Evolutionary conservation across 257 asterid genomes (phyloP).

Genomic region (Nicotiana undulata): DNA sequence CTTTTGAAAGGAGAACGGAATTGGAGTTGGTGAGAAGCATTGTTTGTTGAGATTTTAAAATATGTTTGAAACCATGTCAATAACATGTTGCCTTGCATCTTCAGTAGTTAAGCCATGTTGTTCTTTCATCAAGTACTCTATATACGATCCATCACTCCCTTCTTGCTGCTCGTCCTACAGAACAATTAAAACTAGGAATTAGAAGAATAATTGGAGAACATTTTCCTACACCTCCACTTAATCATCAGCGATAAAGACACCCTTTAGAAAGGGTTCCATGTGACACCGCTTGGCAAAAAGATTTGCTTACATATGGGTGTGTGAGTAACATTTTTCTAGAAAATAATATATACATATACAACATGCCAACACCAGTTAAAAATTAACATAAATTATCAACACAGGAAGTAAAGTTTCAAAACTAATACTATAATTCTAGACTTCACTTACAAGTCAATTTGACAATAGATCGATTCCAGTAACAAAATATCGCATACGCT

Average conservation of each 20-base stretch:
- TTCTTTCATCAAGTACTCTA: slow-evolving; percentile 35
- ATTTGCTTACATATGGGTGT: neutral
- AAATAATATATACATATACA: neutral
- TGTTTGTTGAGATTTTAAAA: slow-evolving; percentile 34
- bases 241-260: neutral
- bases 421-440: neutral
- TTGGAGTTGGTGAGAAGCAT: slow-evolving; percentile 17
- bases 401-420: neutral
- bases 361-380: neutral
- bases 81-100: slow-evolving; percentile 20
- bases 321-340: neutral
- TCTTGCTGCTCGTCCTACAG: slow-evolving; percentile 41
- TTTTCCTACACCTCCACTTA: neutral
- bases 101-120: slow-evolving; percentile 13
- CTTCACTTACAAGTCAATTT: neutral
- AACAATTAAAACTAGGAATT: neutral
- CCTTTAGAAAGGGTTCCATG: neutral
- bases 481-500: no score
- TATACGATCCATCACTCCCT: slow-evolving; percentile 35
- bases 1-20: slow-evolving; percentile 16
- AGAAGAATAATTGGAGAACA: neutral
- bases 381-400: neutral
- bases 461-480: neutral
- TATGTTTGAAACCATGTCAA: slow-evolving; percentile 17
- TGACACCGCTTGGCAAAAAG: neutral